These are phyloP conservation scores for Physocladia obscura DNA, from an alignment of 192 early-diverging fungal genomes.

Conservation along the genomic window DNA sequence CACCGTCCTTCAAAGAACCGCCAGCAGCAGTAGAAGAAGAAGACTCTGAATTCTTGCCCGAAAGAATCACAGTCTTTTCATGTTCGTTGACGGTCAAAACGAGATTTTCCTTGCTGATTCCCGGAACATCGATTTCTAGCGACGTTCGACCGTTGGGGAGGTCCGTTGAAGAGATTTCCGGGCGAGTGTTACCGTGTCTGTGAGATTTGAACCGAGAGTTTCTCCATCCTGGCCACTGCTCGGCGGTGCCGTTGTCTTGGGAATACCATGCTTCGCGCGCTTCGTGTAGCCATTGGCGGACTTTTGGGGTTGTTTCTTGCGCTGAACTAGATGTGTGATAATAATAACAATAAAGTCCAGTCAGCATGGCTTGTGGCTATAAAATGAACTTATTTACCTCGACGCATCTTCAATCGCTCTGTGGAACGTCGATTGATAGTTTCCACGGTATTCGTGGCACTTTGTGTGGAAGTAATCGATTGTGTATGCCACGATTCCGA, in stretches of 20 bases:
- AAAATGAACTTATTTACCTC: background rate
- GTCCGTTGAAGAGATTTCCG: background rate
- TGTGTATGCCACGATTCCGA: conserved; percentile 31
- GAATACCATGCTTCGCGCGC: background rate
- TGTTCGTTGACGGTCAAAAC: conserved; percentile 25
- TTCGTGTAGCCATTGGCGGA: conserved; percentile 7
- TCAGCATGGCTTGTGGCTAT: background rate
- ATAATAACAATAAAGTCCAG: no score
- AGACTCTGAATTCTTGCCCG: no score
- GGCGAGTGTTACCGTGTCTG: no score
- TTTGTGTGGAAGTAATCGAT: conserved; percentile 20
- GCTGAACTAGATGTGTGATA: background rate
- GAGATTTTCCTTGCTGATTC: conserved; percentile 20
- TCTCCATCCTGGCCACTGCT: background rate
- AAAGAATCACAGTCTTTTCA: conserved; percentile 22
- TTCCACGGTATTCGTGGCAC: background rate
- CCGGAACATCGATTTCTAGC: conserved; percentile 29
- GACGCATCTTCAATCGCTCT: background rate
- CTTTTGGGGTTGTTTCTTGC: background rate
- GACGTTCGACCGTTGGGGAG: conserved; percentile 17
- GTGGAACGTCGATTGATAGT: background rate
- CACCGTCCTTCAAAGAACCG: background rate
- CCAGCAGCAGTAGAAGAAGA: background rate
- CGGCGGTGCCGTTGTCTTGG: background rate
- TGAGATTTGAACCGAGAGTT: background rate